Base-by-base conservation (phyloP, 441 rosid species). In the Populus tomentosa region DNA sequence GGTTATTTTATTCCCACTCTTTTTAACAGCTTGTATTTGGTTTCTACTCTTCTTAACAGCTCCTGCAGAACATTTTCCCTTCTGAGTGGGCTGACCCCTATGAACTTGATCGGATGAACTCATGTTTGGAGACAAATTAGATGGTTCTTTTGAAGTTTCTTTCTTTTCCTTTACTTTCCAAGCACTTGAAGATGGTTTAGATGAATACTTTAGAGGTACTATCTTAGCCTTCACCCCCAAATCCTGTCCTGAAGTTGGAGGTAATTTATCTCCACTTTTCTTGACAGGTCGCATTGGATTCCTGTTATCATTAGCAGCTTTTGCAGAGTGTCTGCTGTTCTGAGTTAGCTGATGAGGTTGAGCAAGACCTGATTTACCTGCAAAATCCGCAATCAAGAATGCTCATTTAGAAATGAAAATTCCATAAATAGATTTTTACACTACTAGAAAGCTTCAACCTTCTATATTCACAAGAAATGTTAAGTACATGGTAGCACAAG, bases 31-130 rank as follows among this genome's bases (percentile, higher is more conserved):
- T 5, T 59, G 63, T 59, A n/a, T 3, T 28, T n/a, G 28, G 46
- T 53, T 70, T 75, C 75, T 24, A 10, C 13, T 66, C 68, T 74
- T 75, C 72, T 75, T 65, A 36, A 64, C 32, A 18, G 36, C 36
- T 9, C 5, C 7, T 35, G 36, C 35, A 65, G 35, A 30, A 26
- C 69, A 65, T 6, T 26, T 26, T 13, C 69, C 28, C 20, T 65
- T 65, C 11, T 59, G 63, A 59, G 10, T 7, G 24, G 63, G 63
- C 63, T 59, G 63, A n/a, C 5, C 5, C 10, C 63, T 8, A n/a
- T 59, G n/a, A 65, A 23, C 69, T 65, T 65, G 32, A 14, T 28
- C 69, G 10, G 69, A 30, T 65, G 69, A 16, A 13, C 35, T 65
- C n/a, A 13, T 26, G 18, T 14, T 26, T 11, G 69, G 28, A 26